Base-by-base conservation (phyloP, 2,329 filamentous ascomycete species). In the Stachybotrys echinatus region DNA sequence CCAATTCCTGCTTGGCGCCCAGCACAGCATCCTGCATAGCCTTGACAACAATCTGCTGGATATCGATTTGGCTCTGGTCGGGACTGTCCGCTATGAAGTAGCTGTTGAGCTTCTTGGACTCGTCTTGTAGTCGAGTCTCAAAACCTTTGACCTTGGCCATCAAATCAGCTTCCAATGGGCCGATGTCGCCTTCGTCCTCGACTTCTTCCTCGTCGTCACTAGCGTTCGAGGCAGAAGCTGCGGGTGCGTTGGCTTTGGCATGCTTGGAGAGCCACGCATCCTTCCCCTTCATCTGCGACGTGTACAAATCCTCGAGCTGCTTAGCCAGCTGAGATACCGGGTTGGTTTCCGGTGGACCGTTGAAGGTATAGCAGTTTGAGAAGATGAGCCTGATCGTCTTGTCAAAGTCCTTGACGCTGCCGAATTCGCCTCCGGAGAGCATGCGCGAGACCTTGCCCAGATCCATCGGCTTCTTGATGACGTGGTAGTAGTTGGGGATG, bases 401-500 rank as follows among this genome's bases (percentile, higher is more conserved):
- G 62, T 95, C 88, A 59, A 97, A 90, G 43, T 96, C 92, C 66
- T 90, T 91, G 1, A 89, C 79, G 50, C 79, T 89, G 56, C 83
- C 80, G 62, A 97, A 97, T 50, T 90, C 82, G 22, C 91, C 90
- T 12, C 76, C 76, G 58, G 86, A 83, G 39, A 96, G 76, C 69
- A 95, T 95, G 40, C 78, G 77, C 34, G 81, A 76, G 62, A 96
- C 87, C n/a, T 89, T 96, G 17, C 80, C 77, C 46, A 96, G 76
- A 66, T 99, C 92, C 92, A 97, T 99, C 0, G 94, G 94, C 65
- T 92, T 90, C 75, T 96, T 97, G 72, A 99, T 91, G 54, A 97
- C 76, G 61, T 87, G 90, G 66, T 94, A 89, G 65, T 99, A 99
- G 21, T 87, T 86, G 1, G 94, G 94, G 52, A 97, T 96, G 65